Base-by-base conservation (phyloP, 768 basidiomycete genomes). In the Lenzites betulinus region DNA sequence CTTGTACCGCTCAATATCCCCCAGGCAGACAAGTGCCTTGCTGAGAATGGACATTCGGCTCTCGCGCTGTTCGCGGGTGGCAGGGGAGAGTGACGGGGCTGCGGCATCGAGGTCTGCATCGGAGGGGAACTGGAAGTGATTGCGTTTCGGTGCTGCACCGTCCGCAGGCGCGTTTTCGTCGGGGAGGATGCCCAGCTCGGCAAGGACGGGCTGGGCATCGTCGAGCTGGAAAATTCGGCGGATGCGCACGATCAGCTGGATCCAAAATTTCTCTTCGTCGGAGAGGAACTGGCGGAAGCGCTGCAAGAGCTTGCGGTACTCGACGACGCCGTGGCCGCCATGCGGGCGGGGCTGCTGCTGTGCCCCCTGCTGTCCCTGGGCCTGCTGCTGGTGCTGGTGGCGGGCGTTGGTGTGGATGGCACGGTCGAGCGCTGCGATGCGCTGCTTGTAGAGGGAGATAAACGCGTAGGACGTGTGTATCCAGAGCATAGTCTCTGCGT, bases 191-290 rank as follows among this genome's bases (percentile, higher is more conserved):
- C 81, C 83, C 7, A 94, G 83, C 7, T 78, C 70, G 18, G 78
- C 70, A 36, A 95, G 80, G 26, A 82, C 77, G 5, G 83, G 74
- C 11, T 79, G 77, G 1, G 86, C 88, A 66, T 90, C 86, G 39
- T 82, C 78, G n/a, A 95, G 79, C 5, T 74, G 81, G 62, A 91
- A 93, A 9, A 87, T 80, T 58, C 87, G 83, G 47, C 87, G 86
- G 63, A 95, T 78, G 36, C 94, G 84, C 49, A 86, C 76, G 46
- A 95, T 79, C 20, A 98, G 81, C 60, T 87, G 84, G 28, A 82
- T 84, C 90, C 95, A 99, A 74, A 96, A 97, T 67, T 87, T 89
- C 71, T 95, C 92, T 73, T 99, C 96, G 33, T 90, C 87, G 0
- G 87, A 82, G 15, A 99, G 83, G 71, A 95, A 97, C 67, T 93